Conservation (phyloP, 805 yeast genomes). For the Wickerhamiella spandovensis region DNA sequence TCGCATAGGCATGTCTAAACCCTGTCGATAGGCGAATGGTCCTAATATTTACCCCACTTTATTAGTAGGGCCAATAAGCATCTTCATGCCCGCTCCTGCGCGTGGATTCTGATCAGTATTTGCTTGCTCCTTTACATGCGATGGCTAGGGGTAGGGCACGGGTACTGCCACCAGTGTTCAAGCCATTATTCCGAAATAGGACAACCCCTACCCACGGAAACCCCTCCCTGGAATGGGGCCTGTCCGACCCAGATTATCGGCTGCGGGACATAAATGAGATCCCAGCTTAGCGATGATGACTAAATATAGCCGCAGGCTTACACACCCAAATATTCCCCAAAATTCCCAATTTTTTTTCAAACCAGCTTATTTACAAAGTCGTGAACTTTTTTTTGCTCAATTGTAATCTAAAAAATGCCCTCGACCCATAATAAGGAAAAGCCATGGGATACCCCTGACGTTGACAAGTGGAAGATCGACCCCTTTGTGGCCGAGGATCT, state of each 20-base stretch:
- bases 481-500: conserved; percentile 86
- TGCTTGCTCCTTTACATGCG: background rate
- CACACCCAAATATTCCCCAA: too few relatives aligned
- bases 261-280: too few relatives aligned
- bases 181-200: background rate
- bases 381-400: background rate
- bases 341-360: background rate
- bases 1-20: too few relatives aligned
- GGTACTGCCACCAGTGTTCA: background rate
- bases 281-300: too few relatives aligned
- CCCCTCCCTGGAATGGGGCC: background rate
- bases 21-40: too few relatives aligned
- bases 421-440: conserved; percentile 89
- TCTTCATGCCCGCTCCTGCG: too few relatives aligned
- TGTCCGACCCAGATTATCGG: too few relatives aligned
- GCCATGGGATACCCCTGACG: conserved; percentile 95
- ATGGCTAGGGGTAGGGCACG: background rate
- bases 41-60: too few relatives aligned
- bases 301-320: too few relatives aligned
- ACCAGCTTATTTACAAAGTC: background rate
- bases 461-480: conserved; percentile 83
- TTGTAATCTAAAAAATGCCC: conserved; percentile 41
- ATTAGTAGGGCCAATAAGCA: too few relatives aligned
- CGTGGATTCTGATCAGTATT: background rate
- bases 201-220: background rate